Evolutionary conservation across 1,284 basidiomycete species (phyloP), one percentile per base, ranked within the genome.

Genomic region (Paramarasmius palmivorus): DNA sequence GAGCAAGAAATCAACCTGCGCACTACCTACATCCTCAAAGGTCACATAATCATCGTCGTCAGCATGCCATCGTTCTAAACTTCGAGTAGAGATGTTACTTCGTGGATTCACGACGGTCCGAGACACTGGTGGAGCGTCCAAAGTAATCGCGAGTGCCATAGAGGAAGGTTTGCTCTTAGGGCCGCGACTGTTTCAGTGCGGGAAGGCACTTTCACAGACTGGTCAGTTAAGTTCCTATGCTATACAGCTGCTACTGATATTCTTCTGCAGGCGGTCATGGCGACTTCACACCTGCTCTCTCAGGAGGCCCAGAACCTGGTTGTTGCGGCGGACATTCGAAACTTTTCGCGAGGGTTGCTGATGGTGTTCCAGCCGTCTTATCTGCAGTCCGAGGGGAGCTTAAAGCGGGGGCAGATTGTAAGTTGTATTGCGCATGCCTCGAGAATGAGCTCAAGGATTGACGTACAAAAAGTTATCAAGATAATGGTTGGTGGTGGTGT

Each of bases 21-120:
- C 20, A 65, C 71, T 1, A 70, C 72, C 2, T 76, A 74, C 48
- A 68, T 73, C 2, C 58, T 78, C 17, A 69, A 68, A 60, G 64
- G 73, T 67, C 7, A 19, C 25, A 15, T 50, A 10, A 10, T 23
- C 38, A 14, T 7, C 47, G 19, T 25, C 25, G 23, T 42, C 25
- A 39, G 15, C 36, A 49, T 17, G 9, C 22, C 12, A 7, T n/a
- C 6, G 4, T 41, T 38, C 17, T 20, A 23, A 22, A 34, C 3
- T 17, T 8, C 5, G 8, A 1, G 26, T 29, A 68, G 73, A 73
- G 53, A 79, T 79, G 76, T 69, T 79, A 2, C 51, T 66, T 12
- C 64, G 76, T 22, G 78, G 78, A 0, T 80, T 78, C 59, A 80
- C 77, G 0, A 77, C 76, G 2, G 74, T 78, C 15, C 69, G 78